Conservation (phyloP, 2,329 filamentous ascomycete genomes). For the Curvularia lunata region DNA sequence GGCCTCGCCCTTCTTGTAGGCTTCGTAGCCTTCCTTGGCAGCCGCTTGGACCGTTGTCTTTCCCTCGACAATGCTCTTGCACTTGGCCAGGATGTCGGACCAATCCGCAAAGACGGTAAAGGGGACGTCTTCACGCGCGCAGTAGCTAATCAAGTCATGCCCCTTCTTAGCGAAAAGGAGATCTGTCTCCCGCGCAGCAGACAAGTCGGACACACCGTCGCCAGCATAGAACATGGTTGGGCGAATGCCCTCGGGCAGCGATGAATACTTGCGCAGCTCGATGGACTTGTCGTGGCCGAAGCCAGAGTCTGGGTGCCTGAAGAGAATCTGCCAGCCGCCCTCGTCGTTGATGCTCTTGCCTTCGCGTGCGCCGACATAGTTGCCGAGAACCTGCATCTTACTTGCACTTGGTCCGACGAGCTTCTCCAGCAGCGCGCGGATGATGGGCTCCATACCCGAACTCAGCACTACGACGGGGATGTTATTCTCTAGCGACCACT, state of each 20-base stretch:
- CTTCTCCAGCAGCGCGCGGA: conserved; percentile 79
- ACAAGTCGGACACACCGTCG: conserved; percentile 29
- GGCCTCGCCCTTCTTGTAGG: conserved; percentile 55
- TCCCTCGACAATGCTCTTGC: conserved; percentile 76
- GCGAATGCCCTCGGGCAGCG: conserved; percentile 69
- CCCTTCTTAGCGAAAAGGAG: conserved; percentile 92
- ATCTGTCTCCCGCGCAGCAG: conserved; percentile 90
- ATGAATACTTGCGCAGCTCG: conserved; percentile 85
- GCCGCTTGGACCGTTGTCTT: conserved; percentile 73
- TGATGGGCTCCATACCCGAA: conserved; percentile 91
- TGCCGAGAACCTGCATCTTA: conserved; percentile 89
- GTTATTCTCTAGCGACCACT: conserved; percentile 80
- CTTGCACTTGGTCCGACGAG: conserved; percentile 79
- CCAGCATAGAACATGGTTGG: conserved; percentile 94
- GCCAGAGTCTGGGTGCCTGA: conserved; percentile 78
- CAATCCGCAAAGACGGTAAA: conserved; percentile 90
- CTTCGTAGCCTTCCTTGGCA: conserved; percentile 60
- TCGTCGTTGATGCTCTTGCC: conserved; percentile 82
- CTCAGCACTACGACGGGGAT: conserved; percentile 91
- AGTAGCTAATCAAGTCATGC: conserved; percentile 86
- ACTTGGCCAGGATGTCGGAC: conserved; percentile 75
- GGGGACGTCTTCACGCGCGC: conserved; percentile 80
- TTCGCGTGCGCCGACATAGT: conserved; percentile 71
- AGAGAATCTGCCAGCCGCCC: conserved; percentile 86
- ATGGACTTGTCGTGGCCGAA: conserved; percentile 98